Percentiles rank a stretch among this genome's conserved stretches.
Evolutionary conservation across 2,329 filamentous ascomycete genomes (phyloP).

Genomic region (Trichoderma sp.): DNA sequence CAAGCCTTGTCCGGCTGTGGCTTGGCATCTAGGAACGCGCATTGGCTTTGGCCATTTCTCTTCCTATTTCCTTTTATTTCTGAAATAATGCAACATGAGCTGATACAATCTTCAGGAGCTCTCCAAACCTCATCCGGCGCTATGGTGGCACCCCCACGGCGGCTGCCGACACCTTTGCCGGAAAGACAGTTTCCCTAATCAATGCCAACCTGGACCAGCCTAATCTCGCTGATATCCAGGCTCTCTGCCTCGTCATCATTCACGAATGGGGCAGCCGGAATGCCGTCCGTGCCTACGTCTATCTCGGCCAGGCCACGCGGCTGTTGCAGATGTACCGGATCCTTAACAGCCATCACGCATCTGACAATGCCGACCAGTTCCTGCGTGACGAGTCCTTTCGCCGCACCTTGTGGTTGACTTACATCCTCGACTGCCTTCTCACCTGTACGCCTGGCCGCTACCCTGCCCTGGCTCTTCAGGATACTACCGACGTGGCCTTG

Average conservation of each 20-base stretch:
- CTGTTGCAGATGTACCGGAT: conserved; percentile 65
- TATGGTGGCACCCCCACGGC: conserved; percentile 56
- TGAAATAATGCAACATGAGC: background rate
- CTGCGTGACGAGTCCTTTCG: conserved; percentile 61
- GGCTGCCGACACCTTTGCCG: conserved; percentile 58
- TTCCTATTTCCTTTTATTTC: background rate
- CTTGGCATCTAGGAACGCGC: background rate
- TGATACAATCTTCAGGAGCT: conserved; percentile 45
- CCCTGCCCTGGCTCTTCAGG: conserved; percentile 53
- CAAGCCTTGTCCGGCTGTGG: background rate
- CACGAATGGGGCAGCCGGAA: conserved; percentile 63
- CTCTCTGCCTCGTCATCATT: conserved; percentile 59
- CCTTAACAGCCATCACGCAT: conserved; percentile 53
- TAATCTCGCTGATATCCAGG: conserved; percentile 59
- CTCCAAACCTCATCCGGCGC: conserved; percentile 54
- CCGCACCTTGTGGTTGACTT: conserved; percentile 61
- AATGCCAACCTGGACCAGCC: conserved; percentile 60
- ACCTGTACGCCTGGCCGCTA: conserved; percentile 61
- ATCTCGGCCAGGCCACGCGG: conserved; percentile 60
- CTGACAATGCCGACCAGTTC: conserved; percentile 56
- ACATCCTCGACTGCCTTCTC: conserved; percentile 61
- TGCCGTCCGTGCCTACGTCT: conserved; percentile 62
- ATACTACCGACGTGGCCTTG: conserved; percentile 55
- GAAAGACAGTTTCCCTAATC: conserved; percentile 56
- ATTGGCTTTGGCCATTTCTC: background rate